Evolutionary conservation across 2,329 filamentous ascomycete genomes (phyloP).

Genomic region (Phyllosticta citribraziliensis): DNA sequence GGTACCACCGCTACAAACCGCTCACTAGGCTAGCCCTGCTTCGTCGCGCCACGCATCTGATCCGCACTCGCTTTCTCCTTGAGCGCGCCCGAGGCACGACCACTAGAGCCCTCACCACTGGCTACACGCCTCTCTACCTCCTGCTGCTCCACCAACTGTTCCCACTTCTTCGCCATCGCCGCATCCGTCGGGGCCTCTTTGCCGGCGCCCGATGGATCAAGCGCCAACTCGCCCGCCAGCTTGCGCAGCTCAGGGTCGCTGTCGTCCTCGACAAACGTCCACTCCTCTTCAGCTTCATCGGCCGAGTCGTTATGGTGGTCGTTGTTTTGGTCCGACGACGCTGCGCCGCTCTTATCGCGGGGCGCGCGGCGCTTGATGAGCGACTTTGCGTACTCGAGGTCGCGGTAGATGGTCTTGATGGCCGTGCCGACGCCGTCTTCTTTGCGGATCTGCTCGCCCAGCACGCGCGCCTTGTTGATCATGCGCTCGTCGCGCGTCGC

Average conservation of each 20-base stretch:
- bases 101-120: not conserved
- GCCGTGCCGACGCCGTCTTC: constrained; percentile 85
- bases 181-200: not conserved
- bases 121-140: not conserved
- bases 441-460: constrained; percentile 83
- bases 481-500: constrained; percentile 84
- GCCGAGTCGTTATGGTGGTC: constrained; percentile 11
- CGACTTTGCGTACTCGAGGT: constrained; percentile 83
- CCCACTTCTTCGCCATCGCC: not conserved
- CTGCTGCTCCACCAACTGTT: not conserved
- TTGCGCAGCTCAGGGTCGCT: constrained; percentile 30
- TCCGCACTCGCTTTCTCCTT: not conserved
- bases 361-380: constrained; percentile 50
- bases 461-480: constrained; percentile 70
- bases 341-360: not conserved
- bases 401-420: constrained; percentile 87
- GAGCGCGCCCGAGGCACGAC: too few species aligned
- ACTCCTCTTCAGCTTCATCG: constrained; percentile 69
- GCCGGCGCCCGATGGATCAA: not conserved
- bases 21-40: not conserved
- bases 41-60: not conserved
- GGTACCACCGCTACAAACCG: not conserved
- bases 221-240: constrained; percentile 1
- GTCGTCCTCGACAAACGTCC: constrained; percentile 75
- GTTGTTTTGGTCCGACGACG: not conserved